Percentiles rank a stretch among this genome's conserved stretches.
phyloP scores from a whole-genome alignment of 495 filamentous ascomycete genomes.

The Penicillium tannophilum region DNA sequence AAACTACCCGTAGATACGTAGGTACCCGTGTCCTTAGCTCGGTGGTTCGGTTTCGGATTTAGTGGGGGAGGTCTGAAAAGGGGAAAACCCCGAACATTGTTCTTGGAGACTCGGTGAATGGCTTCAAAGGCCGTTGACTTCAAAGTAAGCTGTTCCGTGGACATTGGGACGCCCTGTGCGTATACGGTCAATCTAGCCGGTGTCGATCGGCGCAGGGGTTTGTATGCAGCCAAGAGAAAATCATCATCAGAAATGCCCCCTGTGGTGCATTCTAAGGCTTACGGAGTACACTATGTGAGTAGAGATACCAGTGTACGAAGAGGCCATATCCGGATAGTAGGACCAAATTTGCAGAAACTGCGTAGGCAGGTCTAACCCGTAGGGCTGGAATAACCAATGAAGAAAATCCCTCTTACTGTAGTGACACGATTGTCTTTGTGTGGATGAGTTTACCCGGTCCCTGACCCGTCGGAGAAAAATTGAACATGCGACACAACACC shows the following conservation, averaged over 20 bases:
- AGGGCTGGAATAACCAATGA: conserved; percentile 6
- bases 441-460: conserved; percentile 3
- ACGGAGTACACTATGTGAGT: neutral
- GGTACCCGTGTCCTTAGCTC: neutral
- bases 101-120: neutral
- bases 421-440: neutral
- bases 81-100: neutral
- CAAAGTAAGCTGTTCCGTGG: neutral
- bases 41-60: conserved; percentile 5
- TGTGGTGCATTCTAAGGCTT: neutral
- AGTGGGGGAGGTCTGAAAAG: neutral
- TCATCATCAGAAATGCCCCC: neutral
- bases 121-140: conserved; percentile 2
- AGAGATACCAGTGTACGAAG: neutral
- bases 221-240: conserved; percentile 21
- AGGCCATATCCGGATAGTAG: too few relatives aligned
- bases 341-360: neutral
- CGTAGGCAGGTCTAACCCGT: neutral
- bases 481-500: neutral
- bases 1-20: neutral
- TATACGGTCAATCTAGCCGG: neutral
- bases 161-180: neutral
- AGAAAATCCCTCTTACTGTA: neutral
- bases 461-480: conserved; percentile 3
- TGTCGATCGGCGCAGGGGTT: conserved; percentile 26